Base-by-base conservation (phyloP, 176 grass and related monocot genomes). In the Lolium perenne region DNA sequence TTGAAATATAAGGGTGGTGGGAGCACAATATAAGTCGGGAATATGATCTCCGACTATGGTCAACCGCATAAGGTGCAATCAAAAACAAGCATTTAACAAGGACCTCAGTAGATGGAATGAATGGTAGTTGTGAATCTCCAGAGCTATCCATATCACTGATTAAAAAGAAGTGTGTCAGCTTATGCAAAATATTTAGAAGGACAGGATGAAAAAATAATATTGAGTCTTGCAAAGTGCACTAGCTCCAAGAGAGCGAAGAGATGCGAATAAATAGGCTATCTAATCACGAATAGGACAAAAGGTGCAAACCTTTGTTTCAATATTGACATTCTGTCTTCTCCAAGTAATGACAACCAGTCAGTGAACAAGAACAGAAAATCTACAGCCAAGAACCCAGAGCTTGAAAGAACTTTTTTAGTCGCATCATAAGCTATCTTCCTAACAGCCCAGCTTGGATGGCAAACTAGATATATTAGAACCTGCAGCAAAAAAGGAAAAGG, bases 71-170 rank as follows among this genome's bases (percentile, higher is more conserved):
- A 69, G 96, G 93, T 76, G 96, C 90, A 89, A 98, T 86, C 22
- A 98, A 67, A 88, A 98, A 89, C 84, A 98, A 89, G 89, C 93
- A 98, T 86, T 94, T 98, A 67, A 98, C 91, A 71, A 98, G 83
- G 73, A 92, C 51, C 77, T 98, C 96, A n/a, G 76, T 77, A 66
- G 93, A 98, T 86, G 96, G 93, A 83, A 92, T 54, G 84, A 95
- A 94, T 83, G 88, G 93, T 70, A 95, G 15, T 74, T 91, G 88
- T 25, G 61, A 41, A 83, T 98, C 91, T 29, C 60, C 80, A 73
- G 26, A 63, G 76, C 38, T 94, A 58, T 95, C 96, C 40, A 48
- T 47, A 62, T 98, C 93, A 84, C 96, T 98, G 80, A 47, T 83
- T 86, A 67, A 79, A 87, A 90, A 71, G 21, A 15, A n/a, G n/a